Evolutionary conservation across 495 filamentous ascomycete species (phyloP), one percentile per base, ranked within the genome.

Genomic region (Hypoxylon intermedium): DNA sequence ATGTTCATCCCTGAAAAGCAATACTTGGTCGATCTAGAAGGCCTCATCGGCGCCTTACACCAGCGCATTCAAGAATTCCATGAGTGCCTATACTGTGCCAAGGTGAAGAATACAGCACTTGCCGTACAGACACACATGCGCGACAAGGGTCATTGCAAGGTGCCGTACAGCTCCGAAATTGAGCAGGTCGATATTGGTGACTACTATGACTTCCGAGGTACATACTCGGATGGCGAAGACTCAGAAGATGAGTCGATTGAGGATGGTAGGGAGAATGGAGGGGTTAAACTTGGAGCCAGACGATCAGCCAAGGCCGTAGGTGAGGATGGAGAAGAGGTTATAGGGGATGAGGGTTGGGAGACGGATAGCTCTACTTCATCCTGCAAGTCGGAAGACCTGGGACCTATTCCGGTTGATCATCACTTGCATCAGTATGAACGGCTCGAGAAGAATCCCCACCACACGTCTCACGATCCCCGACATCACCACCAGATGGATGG

Each of bases 181-280:
- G 92, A 99, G 68, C 91, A 96, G 75, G 80, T 99, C 13, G 92
- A 95, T 50, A 88, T 99, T 56, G 95, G 94, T n/a, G 89, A 98
- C 40, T 98, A 90, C 76, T 99, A 98, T 76, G 95, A 99, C 72
- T 99, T 99, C 83, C 81, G 88, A 50, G 87, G 87, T 74, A 95
- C 94, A 2, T 99, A 99, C 72, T 92, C 91, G 0, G 94, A 98
- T 68, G 77, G 74, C 9, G 85, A 85, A 45, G 78, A 80, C 3
- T 87, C 85, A 9, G 85, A 87, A 26, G 82, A 85, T 6, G 80
- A 83, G 44, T 75, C 74, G 7, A 77, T 79, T n/a, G 77, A 79
- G 0, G 77, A 74, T 23, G 72, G 75, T 11, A 64, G 73, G 42
- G 76, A 74, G n/a, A 77, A 75, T 30, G 84, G 83, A 19, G 85